Percentiles rank a stretch among this genome's conserved stretches.
Evolutionary conservation across 2,329 filamentous ascomycete genomes (phyloP).

Genomic region (Diaporthe sp.): DNA sequence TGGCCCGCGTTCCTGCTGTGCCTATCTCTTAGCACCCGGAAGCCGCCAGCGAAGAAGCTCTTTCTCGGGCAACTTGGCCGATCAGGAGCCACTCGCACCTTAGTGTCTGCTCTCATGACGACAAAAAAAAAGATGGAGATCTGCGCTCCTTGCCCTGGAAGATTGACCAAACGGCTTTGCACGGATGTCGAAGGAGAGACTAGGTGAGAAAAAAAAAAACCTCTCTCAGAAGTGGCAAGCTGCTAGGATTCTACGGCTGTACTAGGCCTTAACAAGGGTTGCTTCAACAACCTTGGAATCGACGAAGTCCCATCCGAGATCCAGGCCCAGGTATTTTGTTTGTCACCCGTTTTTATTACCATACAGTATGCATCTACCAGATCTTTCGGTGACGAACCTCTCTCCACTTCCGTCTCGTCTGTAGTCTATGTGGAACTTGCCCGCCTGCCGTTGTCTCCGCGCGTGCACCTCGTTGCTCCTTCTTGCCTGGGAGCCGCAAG

Average conservation of each 20-base stretch:
- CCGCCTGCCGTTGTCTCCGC: constrained; percentile 3
- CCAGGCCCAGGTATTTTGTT: constrained; percentile 15
- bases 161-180: not conserved
- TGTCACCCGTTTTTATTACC: constrained; percentile 21
- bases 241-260: constrained; percentile 13
- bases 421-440: constrained; percentile 21
- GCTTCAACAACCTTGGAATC: constrained; percentile 28
- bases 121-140: not conserved
- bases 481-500: constrained; percentile 2
- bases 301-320: constrained; percentile 4
- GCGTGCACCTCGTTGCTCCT: constrained; percentile 8
- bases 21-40: constrained; percentile 2
- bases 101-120: not conserved
- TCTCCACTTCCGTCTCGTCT: constrained; percentile 19
- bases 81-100: constrained; percentile 3
- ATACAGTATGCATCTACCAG: constrained; percentile 21
- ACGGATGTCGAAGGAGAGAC: not conserved
- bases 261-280: constrained; percentile 18
- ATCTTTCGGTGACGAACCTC: constrained; percentile 18
- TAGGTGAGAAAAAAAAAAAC: not conserved
- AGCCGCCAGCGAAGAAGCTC: constrained; percentile 12
- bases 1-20: constrained; percentile 5
- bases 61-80: not conserved
- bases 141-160: not conserved
- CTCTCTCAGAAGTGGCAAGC: not conserved